phyloP scores from a whole-genome alignment of 768 basidiomycete genomes.

The Collybia nuda region DNA sequence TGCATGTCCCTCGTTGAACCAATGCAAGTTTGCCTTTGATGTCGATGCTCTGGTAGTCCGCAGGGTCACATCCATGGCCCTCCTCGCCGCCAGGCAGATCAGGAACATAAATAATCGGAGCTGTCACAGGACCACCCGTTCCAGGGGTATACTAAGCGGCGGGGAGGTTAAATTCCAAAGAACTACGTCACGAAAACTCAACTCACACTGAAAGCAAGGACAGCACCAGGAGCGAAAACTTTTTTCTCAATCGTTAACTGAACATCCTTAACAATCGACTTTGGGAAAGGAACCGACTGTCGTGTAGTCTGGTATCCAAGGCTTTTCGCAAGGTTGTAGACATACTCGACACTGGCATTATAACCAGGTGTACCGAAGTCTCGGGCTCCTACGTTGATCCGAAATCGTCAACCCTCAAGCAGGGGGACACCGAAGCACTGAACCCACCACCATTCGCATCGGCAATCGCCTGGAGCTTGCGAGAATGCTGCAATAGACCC shows the following conservation, averaged over 20 bases:
- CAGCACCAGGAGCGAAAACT: conserved; percentile 15
- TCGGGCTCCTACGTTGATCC: conserved; percentile 10
- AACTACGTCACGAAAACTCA: conserved; percentile 22
- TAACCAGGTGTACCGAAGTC: conserved; percentile 28
- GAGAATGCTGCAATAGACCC: conserved; percentile 20
- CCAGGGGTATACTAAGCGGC: no score
- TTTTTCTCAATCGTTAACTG: conserved; percentile 6
- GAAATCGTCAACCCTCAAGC: no score
- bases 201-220: conserved; percentile 13
- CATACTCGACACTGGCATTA: conserved; percentile 27
- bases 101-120: conserved; percentile 21
- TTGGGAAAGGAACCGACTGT: conserved; percentile 27
- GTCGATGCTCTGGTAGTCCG: conserved; percentile 19
- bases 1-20: conserved; percentile 25
- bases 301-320: conserved; percentile 24
- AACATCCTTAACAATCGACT: conserved; percentile 8
- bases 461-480: conserved; percentile 7
- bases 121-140: conserved; percentile 11
- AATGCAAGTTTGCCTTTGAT: conserved; percentile 26
- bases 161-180: no score
- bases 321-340: conserved; percentile 22
- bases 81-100: conserved; percentile 7
- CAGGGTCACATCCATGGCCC: conserved; percentile 18
- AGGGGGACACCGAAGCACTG: no score
- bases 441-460: no score